Evolutionary conservation across 371 early-diverging fungal species (phyloP), one percentile per base, ranked within the genome.

Genomic region (Rhizopus arrhizus): DNA sequence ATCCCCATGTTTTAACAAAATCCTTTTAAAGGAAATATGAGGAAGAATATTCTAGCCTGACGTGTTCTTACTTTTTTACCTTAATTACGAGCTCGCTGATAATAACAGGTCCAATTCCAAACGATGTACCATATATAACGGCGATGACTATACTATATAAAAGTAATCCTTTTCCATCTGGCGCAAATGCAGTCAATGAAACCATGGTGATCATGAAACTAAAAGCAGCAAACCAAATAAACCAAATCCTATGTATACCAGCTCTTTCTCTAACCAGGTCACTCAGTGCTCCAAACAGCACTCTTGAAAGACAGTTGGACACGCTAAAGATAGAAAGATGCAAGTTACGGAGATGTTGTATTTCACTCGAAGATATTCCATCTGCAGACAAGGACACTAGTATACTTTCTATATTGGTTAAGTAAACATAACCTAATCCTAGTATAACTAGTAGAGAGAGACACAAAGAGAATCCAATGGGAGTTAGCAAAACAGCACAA

Each of bases 1-100:
- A 68, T 9, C 77, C 80, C 80, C 80, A 80, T 51, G 74, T 80
- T 16, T 74, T 74, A 50, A 71, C 80, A 73, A 80, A 80, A 6
- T 66, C 52, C 79, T 79, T 62, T 13, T 3, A 34, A n/a, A 16
- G 12, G 48, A 8, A 6, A n/a, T 28, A 16, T 12, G 46, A 22
- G 5, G 40, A 42, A 16, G 15, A 36, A 31, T 13, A 9, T 13
- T 5, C 8, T 13, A 10, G 2, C 2, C 8, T 43, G n/a, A 15
- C 5, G n/a, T 13, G 5, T n/a, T 5, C 12, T 3, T n/a, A 11
- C 11, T 36, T 6, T 5, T 32, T 59, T 61, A 80, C 80, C 65
- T 74, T 56, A 22, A 66, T 65, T 16, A 76, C 80, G 35, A 80
- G 74, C 58, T 80, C 80, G 38, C 72, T 68, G 10, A 74, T 68